Evolutionary conservation across 768 basidiomycete species (phyloP).

Genomic region (Phlegmacium glaucopus): DNA sequence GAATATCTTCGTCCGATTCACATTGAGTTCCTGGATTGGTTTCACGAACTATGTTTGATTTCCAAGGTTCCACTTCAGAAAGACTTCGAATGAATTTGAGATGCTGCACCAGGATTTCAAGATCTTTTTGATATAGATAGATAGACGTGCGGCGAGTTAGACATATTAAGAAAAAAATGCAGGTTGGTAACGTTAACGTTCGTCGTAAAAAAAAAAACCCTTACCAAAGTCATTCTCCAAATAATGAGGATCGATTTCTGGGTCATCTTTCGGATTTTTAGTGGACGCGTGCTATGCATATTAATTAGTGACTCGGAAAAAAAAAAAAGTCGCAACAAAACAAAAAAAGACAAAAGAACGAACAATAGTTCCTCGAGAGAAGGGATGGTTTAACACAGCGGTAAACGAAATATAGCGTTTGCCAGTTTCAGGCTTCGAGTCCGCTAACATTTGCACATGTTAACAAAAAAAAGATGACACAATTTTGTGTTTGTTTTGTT

Average conservation of each 20-base stretch:
- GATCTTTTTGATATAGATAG: constrained; percentile 18
- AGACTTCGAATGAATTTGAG: constrained; percentile 29
- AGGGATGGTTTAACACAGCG: constrained; percentile 37
- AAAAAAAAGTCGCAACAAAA: not conserved
- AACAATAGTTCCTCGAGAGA: constrained; percentile 49
- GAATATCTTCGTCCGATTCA: constrained; percentile 31
- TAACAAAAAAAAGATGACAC: not conserved
- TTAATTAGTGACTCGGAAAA: not conserved
- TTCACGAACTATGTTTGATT: constrained; percentile 18
- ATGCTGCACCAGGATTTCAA: constrained; percentile 29
- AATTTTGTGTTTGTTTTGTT: not conserved
- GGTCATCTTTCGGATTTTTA: constrained; percentile 30
- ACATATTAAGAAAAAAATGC: too few relatives aligned
- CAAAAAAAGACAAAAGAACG: constrained; percentile 9
- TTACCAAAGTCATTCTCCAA: constrained; percentile 40
- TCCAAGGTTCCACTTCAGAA: constrained; percentile 23
- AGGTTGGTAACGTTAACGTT: too few relatives aligned
- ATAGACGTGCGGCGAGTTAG: not conserved
- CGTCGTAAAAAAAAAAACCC: too few relatives aligned
- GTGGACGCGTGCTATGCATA: constrained; percentile 31
- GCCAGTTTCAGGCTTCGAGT: constrained; percentile 26
- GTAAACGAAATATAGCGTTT: constrained; percentile 41
- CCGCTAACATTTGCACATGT: constrained; percentile 14
- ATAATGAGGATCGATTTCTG: constrained; percentile 39
- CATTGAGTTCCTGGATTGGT: constrained; percentile 30